Conservation (phyloP, 371 early-diverging fungal species). For the Neoconidiobolus thromboides region DNA sequence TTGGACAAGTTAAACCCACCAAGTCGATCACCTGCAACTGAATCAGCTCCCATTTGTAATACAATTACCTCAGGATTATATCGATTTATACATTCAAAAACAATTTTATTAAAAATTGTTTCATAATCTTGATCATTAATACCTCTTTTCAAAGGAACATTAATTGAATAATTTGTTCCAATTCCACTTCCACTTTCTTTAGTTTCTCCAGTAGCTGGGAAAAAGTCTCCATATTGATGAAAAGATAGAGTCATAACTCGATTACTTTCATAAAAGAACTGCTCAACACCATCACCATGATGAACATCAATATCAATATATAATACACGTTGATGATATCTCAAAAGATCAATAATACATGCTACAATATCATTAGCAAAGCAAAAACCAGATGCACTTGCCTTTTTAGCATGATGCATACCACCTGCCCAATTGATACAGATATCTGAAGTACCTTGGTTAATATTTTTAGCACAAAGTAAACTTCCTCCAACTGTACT, state of each 20-base stretch:
- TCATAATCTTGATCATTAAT: conserved; percentile 91
- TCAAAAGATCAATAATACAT: conserved; percentile 86
- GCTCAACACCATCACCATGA: conserved; percentile 99
- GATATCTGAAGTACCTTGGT: conserved; percentile 78
- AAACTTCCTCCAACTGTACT: conserved; percentile 82
- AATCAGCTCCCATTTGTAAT: conserved; percentile 99
- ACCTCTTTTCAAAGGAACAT: conserved; percentile 94
- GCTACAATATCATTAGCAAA: conserved; percentile 98
- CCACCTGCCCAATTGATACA: conserved; percentile 99
- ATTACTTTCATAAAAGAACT: conserved; percentile 98
- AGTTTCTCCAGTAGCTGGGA: conserved; percentile 94
- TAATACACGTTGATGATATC: conserved; percentile 85
- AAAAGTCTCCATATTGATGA: conserved; percentile 98
- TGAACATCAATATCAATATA: conserved; percentile 99
- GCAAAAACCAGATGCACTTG: conserved; percentile 96
- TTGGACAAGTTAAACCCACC: conserved; percentile 97
- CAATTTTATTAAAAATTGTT: conserved; percentile 67
- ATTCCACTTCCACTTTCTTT: conserved; percentile 68
- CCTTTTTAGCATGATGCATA: conserved; percentile 95
- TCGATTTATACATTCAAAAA: conserved; percentile 63
- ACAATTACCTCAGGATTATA: conserved; percentile 93
- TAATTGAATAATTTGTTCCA: conserved; percentile 88
- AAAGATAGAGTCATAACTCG: conserved; percentile 99
- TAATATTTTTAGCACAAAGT: conserved; percentile 83
- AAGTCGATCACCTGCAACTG: conserved; percentile 92